Evolutionary conservation across 2,329 filamentous ascomycete genomes (phyloP), one percentile per base, ranked within the genome.

Genomic region (Fusarium chaquense): DNA sequence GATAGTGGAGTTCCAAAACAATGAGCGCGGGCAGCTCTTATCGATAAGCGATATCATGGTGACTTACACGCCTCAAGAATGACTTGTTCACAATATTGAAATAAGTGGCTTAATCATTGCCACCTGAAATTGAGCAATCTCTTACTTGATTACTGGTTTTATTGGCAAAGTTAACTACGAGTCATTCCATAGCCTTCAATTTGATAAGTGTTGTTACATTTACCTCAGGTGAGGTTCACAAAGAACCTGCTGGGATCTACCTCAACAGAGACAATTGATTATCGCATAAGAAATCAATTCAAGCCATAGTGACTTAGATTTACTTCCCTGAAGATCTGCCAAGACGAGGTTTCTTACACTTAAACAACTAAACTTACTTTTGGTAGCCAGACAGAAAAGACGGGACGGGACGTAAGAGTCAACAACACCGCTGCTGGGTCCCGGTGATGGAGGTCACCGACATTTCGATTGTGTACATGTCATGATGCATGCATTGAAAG

Each of bases 1-100:
- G 24, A 36, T 52, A 30, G 62, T 57, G 50, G 67, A 55, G 62
- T 68, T 67, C 54, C 68, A 71, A 69, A 71, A 71, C 64, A 71
- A 70, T 50, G 30, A 26, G 33, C 47, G 33, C n/a, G 50, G 55
- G 50, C 41, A 58, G 44, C 46, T 68, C 51, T 71, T 71, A 71
- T 71, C 68, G 68, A 71, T 71, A 69, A 49, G 30, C 16, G 32
- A 45, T 33, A 46, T 41, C 30, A 12, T n/a, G n/a, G 43, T 40
- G 49, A 46, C 49, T 62, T 45, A 70, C 13, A 62, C 41, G 45
- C 36, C 40, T 41, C 10, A 15, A 41, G 12, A 40, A 40, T 28
- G 13, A 20, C 33, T 38, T 46, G 22, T 47, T 24, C 30, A 22
- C 18, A 20, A 26, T 15, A 22, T 32, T 32, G 46, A 24, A 53